Percentiles rank a stretch among this genome's conserved stretches.
These are phyloP conservation scores for Chrysanthemum lavandulifolium DNA, from an alignment of 129 eudicot species.

Conservation along the genomic window DNA sequence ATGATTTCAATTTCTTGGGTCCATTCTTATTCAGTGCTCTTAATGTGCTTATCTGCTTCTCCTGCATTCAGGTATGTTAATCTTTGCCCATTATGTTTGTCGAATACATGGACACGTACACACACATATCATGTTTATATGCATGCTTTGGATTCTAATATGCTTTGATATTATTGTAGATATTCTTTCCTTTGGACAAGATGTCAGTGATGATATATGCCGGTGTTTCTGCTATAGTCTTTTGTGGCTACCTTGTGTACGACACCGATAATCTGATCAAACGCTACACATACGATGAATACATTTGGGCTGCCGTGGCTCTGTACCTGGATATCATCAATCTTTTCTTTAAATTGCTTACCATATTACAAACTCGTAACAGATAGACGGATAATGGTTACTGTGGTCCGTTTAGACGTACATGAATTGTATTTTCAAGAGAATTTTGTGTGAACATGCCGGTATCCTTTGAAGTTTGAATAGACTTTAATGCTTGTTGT, in stretches of 20 bases:
- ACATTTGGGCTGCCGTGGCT: constrained; percentile 82
- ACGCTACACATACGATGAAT: constrained; percentile 62
- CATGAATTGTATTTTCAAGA: background rate
- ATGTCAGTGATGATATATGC: constrained; percentile 65
- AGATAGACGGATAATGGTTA: constrained; percentile 24
- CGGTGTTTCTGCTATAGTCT: constrained; percentile 57
- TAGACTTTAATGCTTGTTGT: constrained; percentile 4
- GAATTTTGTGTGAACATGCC: constrained; percentile 10
- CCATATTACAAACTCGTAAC: constrained; percentile 51
- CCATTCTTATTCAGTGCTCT: constrained; percentile 78
- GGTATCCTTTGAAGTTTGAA: too few species aligned
- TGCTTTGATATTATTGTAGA: constrained; percentile 32
- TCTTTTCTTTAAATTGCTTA: constrained; percentile 57
- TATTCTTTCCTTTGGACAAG: constrained; percentile 63
- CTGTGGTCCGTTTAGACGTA: background rate
- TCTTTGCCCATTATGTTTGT: background rate
- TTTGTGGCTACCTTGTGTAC: constrained; percentile 72
- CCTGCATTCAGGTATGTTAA: constrained; percentile 60
- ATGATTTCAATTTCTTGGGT: constrained; percentile 73
- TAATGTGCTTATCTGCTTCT: constrained; percentile 53
- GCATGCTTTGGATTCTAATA: constrained; percentile 4
- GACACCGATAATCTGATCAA: constrained; percentile 82
- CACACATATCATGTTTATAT: too few species aligned
- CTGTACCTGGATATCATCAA: constrained; percentile 66
- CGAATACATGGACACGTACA: too few species aligned